Percentiles rank a stretch among this genome's conserved stretches.
Conservation (phyloP, 2,329 filamentous ascomycete genomes). For the Claviceps arundinis region DNA sequence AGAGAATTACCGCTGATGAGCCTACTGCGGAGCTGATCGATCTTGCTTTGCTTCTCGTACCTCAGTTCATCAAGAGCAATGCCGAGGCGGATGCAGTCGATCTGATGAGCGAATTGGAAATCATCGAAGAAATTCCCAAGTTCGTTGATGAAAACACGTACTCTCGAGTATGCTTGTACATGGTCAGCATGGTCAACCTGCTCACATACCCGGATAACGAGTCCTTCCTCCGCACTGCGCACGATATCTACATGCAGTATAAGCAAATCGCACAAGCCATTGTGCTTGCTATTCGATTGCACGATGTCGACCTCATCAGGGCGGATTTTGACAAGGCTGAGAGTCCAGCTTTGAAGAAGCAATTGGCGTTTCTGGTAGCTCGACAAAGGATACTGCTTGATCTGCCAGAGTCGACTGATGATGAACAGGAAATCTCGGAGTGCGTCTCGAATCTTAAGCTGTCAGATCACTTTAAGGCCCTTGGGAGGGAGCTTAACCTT, state of each 20-base stretch:
- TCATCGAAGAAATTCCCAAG: slow-evolving; percentile 80
- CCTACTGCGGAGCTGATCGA: slow-evolving; percentile 73
- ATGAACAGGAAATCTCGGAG: slow-evolving; percentile 64
- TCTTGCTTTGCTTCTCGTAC: slow-evolving; percentile 72
- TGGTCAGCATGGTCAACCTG: slow-evolving; percentile 97
- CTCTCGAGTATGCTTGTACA: slow-evolving; percentile 84
- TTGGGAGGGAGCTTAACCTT: slow-evolving; percentile 94
- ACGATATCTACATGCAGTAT: slow-evolving; percentile 87
- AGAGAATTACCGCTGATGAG: slow-evolving; percentile 75
- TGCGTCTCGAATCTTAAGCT: slow-evolving; percentile 80
- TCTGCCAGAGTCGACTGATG: slow-evolving; percentile 48
- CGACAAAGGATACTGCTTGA: slow-evolving; percentile 82
- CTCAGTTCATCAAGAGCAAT: slow-evolving; percentile 92
- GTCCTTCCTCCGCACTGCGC: slow-evolving; percentile 82
- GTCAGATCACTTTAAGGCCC: slow-evolving; percentile 81
- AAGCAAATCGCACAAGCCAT: slow-evolving; percentile 89
- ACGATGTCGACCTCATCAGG: slow-evolving; percentile 72
- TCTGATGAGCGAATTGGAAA: slow-evolving; percentile 91
- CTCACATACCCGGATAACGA: slow-evolving; percentile 97
- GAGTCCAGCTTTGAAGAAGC: slow-evolving; percentile 76
- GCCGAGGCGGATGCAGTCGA: slow-evolving; percentile 97
- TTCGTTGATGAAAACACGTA: slow-evolving; percentile 94
- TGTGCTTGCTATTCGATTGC: slow-evolving; percentile 83
- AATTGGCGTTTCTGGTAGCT: slow-evolving; percentile 85
- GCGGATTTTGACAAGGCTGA: slow-evolving; percentile 67